These are phyloP conservation scores for Kockiozyma suomiensis DNA, from an alignment of 805 yeast species.

Conservation along the genomic window DNA sequence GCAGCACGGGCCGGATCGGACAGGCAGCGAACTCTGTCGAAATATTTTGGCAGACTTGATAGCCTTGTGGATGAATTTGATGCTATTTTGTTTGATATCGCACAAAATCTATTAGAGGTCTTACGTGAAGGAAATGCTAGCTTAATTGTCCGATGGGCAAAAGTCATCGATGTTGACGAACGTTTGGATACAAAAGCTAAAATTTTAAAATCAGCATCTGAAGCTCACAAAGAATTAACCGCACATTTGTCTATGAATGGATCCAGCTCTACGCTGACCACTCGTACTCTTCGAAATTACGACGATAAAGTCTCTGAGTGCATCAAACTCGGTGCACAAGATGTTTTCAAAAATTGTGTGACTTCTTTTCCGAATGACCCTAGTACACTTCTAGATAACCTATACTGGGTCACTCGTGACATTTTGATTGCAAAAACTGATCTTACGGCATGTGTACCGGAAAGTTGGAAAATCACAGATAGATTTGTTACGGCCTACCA, in stretches of 20 bases:
- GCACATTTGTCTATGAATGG: slow-evolving; percentile 22
- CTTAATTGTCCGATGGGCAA: slow-evolving; percentile 69
- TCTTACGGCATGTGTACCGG: slow-evolving; percentile 64
- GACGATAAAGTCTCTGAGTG: slow-evolving; percentile 26
- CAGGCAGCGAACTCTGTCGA: slow-evolving; percentile 56
- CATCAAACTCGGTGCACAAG: slow-evolving; percentile 51
- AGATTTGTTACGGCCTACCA: slow-evolving; percentile 69
- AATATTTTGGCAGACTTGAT: slow-evolving; percentile 56
- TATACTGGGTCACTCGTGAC: slow-evolving; percentile 85
- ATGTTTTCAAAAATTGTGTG: slow-evolving; percentile 68
- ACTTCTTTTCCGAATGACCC: slow-evolving; percentile 53
- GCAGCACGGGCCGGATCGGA: slow-evolving; percentile 57
- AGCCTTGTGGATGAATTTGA: slow-evolving; percentile 61
- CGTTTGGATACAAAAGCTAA: slow-evolving; percentile 67
- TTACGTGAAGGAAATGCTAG: slow-evolving; percentile 68
- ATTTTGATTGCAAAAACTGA: slow-evolving; percentile 64
- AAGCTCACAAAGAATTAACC: slow-evolving; percentile 15
- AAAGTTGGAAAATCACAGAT: slow-evolving; percentile 70
- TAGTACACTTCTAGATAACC: slow-evolving; percentile 64
- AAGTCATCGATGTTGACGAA: slow-evolving; percentile 79
- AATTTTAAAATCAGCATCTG: slow-evolving; percentile 16
- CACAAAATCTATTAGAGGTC: slow-evolving; percentile 70
- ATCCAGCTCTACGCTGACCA: not conserved
- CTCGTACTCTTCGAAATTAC: slow-evolving; percentile 24
- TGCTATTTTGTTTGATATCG: slow-evolving; percentile 62